phyloP scores from a whole-genome alignment of 2,329 filamentous ascomycete genomes.

The Paramyrothecium roridum region DNA sequence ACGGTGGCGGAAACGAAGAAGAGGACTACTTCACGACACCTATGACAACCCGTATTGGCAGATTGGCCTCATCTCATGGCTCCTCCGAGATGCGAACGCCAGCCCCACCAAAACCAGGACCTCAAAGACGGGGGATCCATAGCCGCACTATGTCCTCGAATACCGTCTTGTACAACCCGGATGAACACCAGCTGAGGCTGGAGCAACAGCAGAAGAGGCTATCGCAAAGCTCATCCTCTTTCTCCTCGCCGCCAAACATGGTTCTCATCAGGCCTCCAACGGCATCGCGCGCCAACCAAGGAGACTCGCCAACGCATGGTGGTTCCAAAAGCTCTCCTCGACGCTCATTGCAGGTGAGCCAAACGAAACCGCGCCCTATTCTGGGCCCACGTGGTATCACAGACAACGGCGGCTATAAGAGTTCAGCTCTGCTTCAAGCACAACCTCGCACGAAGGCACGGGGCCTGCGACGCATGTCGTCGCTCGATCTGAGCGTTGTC shows the following conservation, averaged over 20 bases:
- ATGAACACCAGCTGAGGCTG: conserved; percentile 32
- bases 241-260: conserved; percentile 36
- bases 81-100: conserved; percentile 24
- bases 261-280: conserved; percentile 31
- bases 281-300: conserved; percentile 25
- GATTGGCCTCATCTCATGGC: conserved; percentile 28
- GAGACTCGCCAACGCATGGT: conserved; percentile 31
- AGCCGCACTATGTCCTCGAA: conserved; percentile 73
- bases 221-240: conserved; percentile 30
- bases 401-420: conserved; percentile 30
- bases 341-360: conserved; percentile 36
- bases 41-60: conserved; percentile 36
- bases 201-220: conserved; percentile 6
- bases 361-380: conserved; percentile 56
- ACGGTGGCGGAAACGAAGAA: conserved; percentile 25
- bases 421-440: conserved; percentile 47
- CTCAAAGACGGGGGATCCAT: conserved; percentile 49
- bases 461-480: conserved; percentile 48
- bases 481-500: conserved; percentile 69
- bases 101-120: conserved; percentile 26
- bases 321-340: conserved; percentile 45
- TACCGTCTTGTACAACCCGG: conserved; percentile 81
- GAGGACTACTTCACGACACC: conserved; percentile 57
- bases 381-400: conserved; percentile 38
- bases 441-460: conserved; percentile 40